Conservation (phyloP, 176 grass and related monocot genomes). For the Zoysia japonica region DNA sequence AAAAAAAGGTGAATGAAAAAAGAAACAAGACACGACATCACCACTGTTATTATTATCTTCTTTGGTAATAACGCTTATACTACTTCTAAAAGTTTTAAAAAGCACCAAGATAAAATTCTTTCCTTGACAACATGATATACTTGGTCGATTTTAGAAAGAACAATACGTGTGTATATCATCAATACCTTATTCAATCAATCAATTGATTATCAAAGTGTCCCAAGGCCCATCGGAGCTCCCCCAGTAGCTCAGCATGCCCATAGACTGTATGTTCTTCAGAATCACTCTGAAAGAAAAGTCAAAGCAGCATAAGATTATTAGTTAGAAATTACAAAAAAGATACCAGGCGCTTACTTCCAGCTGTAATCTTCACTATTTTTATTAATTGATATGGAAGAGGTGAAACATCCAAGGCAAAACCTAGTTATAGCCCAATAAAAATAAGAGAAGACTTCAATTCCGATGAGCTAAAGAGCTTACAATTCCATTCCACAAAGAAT, state of each 20-base stretch:
- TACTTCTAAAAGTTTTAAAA: conserved; percentile 22
- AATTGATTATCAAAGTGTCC: conserved; percentile 4
- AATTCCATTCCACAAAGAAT: conserved; percentile 23
- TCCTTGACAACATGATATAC: not conserved
- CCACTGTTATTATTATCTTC: not conserved
- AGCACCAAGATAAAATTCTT: not conserved
- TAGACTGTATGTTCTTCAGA: not conserved
- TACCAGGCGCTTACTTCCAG: conserved; percentile 14
- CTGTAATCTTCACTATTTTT: conserved; percentile 35
- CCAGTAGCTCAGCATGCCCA: conserved; percentile 23
- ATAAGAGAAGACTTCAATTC: conserved; percentile 31
- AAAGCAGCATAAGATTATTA: conserved; percentile 34
- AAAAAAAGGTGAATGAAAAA: conserved; percentile 8
- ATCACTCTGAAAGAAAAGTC: conserved; percentile 44
- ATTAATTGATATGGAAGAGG: conserved; percentile 52
- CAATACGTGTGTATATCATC: not conserved
- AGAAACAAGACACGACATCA: not conserved
- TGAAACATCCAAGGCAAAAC: conserved; percentile 41
- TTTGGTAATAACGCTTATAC: not conserved
- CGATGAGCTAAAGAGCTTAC: conserved; percentile 4
- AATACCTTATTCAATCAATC: conserved; percentile 46
- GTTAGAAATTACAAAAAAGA: conserved; percentile 11
- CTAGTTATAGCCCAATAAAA: conserved; percentile 42
- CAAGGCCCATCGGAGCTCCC: conserved; percentile 24
- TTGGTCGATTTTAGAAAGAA: not conserved